Conservation (phyloP, 495 filamentous ascomycete species). For the Penicillium macrosclerotiorum region DNA sequence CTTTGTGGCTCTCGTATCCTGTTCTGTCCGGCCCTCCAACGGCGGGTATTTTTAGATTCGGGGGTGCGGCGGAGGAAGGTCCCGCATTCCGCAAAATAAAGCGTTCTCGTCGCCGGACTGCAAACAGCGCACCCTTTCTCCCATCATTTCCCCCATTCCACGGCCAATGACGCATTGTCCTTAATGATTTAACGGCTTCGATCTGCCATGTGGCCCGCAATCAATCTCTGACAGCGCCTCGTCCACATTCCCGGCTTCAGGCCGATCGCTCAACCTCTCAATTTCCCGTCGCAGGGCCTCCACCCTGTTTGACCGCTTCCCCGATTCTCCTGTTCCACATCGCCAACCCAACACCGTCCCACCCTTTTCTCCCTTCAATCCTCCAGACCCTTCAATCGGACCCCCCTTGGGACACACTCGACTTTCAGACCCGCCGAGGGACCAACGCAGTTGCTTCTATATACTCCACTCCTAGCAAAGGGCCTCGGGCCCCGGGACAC, state of each 20-base stretch:
- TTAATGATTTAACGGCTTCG: conserved; percentile 20
- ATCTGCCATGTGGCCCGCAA: conserved; percentile 26
- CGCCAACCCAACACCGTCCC: conserved; percentile 13
- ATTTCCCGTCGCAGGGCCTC: conserved; percentile 20
- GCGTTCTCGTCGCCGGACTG: conserved; percentile 8
- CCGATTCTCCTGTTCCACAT: too few species aligned
- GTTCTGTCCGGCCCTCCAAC: conserved; percentile 15
- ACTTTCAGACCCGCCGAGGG: neutral
- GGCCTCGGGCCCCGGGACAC: conserved; percentile 20
- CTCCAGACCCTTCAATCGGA: too few species aligned
- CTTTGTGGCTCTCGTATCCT: conserved; percentile 12
- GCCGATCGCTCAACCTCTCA: conserved; percentile 4
- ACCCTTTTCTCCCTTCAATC: conserved; percentile 5
- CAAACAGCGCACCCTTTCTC: conserved; percentile 19
- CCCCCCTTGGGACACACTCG: neutral
- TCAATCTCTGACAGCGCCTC: conserved; percentile 27
- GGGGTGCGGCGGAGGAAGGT: conserved; percentile 24
- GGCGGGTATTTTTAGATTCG: conserved; percentile 29
- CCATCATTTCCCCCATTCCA: conserved; percentile 21
- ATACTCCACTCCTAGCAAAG: conserved; percentile 16
- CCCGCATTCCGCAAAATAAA: conserved; percentile 26
- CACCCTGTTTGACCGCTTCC: conserved; percentile 29
- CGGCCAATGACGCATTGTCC: conserved; percentile 13
- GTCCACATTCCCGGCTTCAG: conserved; percentile 14
- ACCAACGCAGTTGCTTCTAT: conserved; percentile 13